A percentile compares a stretch with the other conserved stretches of the same genome.
phyloP scores from a whole-genome alignment of 2,329 filamentous ascomycete genomes.

The Hymenoscyphus scutula region DNA sequence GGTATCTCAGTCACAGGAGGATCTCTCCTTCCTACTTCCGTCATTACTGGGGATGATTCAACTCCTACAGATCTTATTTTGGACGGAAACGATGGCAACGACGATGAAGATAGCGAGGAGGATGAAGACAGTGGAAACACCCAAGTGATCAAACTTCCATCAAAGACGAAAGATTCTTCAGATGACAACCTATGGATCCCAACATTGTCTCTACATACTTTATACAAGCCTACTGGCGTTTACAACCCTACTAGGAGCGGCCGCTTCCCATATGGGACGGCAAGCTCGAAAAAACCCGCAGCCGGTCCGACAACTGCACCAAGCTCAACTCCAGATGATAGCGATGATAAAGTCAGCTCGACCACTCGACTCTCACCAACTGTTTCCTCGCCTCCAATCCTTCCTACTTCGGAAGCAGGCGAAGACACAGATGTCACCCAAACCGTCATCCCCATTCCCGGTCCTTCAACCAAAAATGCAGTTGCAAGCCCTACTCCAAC shows the following conservation, averaged over 20 bases:
- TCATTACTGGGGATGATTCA: neutral
- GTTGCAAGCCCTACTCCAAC: neutral
- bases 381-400: slow-evolving; percentile 3
- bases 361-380: neutral
- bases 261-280: neutral
- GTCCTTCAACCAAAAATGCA: neutral
- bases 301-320: neutral
- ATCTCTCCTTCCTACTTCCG: neutral
- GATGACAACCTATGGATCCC: neutral
- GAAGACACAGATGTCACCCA: neutral
- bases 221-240: neutral
- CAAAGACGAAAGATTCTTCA: neutral
- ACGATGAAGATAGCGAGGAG: neutral
- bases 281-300: neutral
- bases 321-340: neutral
- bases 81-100: neutral
- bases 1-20: neutral
- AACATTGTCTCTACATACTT: neutral
- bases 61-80: neutral
- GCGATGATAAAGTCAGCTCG: neutral
- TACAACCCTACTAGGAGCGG: neutral
- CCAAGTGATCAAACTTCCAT: neutral
- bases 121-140: neutral
- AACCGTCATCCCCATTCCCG: slow-evolving; percentile 5
- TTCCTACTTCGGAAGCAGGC: neutral